Conservation (phyloP, 306 rosid genomes). For the Parietaria judaica region DNA sequence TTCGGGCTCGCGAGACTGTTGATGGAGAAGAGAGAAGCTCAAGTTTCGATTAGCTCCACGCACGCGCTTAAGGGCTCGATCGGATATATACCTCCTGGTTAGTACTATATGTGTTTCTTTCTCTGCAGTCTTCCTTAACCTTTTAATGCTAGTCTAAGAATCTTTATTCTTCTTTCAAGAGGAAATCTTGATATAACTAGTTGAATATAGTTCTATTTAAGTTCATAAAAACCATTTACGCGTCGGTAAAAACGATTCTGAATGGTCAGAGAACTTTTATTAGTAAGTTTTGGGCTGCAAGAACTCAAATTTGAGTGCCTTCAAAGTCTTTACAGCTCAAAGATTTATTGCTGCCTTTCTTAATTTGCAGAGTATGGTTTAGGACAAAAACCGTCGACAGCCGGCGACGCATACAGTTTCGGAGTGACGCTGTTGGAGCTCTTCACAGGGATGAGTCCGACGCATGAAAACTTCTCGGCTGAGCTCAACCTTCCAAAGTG, state of each 20-base stretch:
- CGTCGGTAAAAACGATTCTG: too few relatives aligned
- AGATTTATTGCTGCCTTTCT: too few relatives aligned
- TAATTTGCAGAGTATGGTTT: constrained; percentile 51
- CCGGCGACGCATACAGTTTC: constrained; percentile 72
- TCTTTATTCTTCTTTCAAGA: too few relatives aligned
- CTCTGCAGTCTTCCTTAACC: too few relatives aligned
- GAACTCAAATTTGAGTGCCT: too few relatives aligned
- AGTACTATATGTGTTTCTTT: neutral
- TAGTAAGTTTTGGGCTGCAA: too few relatives aligned
- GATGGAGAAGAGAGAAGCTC: constrained; percentile 28
- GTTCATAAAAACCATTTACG: too few relatives aligned
- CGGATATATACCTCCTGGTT: constrained; percentile 88
- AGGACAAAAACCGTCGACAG: constrained; percentile 47
- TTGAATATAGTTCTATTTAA: too few relatives aligned
- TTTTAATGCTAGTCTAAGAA: too few relatives aligned
- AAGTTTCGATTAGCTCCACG: constrained; percentile 40
- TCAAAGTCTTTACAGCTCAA: too few relatives aligned
- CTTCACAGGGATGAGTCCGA: constrained; percentile 51
- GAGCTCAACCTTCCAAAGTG: constrained; percentile 40
- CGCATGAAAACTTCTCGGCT: constrained; percentile 42
- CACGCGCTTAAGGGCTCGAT: constrained; percentile 60
- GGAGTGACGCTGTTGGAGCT: constrained; percentile 58
- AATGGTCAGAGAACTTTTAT: too few relatives aligned
- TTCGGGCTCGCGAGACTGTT: constrained; percentile 63
- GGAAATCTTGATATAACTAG: too few relatives aligned